Percentiles rank a stretch among this genome's conserved stretches.
These are phyloP conservation scores for Alternaria atra DNA, from an alignment of 2,329 filamentous ascomycete genomes.

Conservation along the genomic window DNA sequence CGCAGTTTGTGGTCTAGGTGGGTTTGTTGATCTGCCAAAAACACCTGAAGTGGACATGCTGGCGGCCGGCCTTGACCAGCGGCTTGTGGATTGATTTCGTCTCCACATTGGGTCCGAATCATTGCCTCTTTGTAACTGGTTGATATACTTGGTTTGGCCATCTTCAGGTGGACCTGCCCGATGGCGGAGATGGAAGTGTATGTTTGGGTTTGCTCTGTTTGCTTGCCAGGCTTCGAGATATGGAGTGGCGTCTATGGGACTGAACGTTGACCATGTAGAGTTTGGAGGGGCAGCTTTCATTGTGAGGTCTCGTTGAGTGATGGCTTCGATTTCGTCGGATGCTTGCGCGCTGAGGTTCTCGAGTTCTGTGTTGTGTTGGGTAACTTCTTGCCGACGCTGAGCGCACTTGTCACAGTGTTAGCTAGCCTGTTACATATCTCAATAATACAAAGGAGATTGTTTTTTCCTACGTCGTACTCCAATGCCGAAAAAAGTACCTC, in stretches of 20 bases:
- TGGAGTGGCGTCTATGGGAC: not conserved
- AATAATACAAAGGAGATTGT: not conserved
- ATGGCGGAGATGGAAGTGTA: not conserved
- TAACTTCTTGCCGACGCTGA: not conserved
- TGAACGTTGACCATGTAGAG: no score
- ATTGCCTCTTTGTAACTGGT: not conserved
- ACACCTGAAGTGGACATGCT: not conserved
- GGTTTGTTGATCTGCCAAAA: not conserved
- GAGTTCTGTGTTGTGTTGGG: not conserved
- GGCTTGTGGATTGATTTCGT: not conserved
- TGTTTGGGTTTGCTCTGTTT: not conserved
- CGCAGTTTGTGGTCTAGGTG: not conserved
- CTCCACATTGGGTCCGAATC: not conserved
- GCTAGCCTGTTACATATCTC: not conserved
- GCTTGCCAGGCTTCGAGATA: not conserved
- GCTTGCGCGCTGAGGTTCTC: not conserved
- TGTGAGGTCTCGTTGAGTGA: not conserved
- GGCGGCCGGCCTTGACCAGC: not conserved
- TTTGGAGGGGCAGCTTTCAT: not conserved
- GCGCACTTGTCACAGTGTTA: conserved; percentile 4
- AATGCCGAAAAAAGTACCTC: not conserved
- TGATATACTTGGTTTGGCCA: not conserved
- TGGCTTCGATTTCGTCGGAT: not conserved
- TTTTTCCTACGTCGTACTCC: not conserved
- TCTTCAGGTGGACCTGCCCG: not conserved